A percentile compares a stretch with the other conserved stretches of the same genome.
Conservation (phyloP, 2,329 filamentous ascomycete species). For the Fusarium haematococcum region DNA sequence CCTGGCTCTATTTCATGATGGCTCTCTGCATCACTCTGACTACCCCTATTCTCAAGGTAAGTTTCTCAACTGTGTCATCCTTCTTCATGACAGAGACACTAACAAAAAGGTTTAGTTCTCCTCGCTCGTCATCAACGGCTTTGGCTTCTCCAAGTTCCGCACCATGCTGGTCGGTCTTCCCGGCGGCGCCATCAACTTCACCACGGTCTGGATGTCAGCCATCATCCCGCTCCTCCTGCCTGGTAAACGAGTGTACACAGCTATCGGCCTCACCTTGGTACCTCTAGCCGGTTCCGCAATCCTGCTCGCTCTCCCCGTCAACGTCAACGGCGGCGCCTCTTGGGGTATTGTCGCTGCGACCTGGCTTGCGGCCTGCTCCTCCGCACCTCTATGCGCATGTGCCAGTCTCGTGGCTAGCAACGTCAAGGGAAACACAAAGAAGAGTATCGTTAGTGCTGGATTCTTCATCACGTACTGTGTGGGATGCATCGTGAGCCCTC, state of each 20-base stretch:
- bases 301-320: constrained; percentile 31
- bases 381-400: constrained; percentile 32
- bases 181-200: constrained; percentile 30
- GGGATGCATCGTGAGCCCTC: constrained; percentile 42
- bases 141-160: constrained; percentile 25
- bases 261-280: constrained; percentile 3
- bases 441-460: constrained; percentile 34
- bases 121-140: constrained; percentile 13
- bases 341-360: constrained; percentile 44
- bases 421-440: constrained; percentile 48
- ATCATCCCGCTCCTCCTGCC: constrained; percentile 33
- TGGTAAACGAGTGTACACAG: constrained; percentile 30
- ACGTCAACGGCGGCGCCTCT: background rate
- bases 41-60: constrained; percentile 38
- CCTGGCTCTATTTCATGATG: constrained; percentile 34
- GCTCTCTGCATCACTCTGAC: constrained; percentile 36
- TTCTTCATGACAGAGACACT: background rate
- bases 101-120: constrained; percentile 8
- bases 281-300: constrained; percentile 21
- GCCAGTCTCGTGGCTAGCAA: constrained; percentile 44
- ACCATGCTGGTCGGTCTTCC: constrained; percentile 26
- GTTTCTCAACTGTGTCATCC: too few relatives aligned
- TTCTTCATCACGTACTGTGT: constrained; percentile 46
- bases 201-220: constrained; percentile 34
- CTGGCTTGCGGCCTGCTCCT: constrained; percentile 39